Percentiles rank a stretch among this genome's conserved stretches.
Evolutionary conservation across 352 stramenopile genomes (phyloP).

Genomic region (Phytophthora lateralis): DNA sequence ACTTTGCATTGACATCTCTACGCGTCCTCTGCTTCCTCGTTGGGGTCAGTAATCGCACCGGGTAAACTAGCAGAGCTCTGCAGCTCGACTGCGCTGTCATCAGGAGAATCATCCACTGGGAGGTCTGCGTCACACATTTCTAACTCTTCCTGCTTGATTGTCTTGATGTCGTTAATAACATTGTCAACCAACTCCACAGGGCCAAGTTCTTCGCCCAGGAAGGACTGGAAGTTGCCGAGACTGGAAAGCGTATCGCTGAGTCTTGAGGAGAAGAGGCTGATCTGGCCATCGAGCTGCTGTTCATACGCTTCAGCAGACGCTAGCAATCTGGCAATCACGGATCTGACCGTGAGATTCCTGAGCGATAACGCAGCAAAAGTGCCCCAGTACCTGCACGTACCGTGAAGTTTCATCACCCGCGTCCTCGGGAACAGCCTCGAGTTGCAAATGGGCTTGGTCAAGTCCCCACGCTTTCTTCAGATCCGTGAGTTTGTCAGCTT

Average conservation of each 20-base stretch:
- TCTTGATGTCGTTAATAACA: slow-evolving; percentile 7
- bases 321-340: slow-evolving; percentile 36
- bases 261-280: slow-evolving; percentile 39
- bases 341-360: background rate
- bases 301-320: slow-evolving; percentile 48
- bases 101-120: slow-evolving; percentile 1
- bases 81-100: slow-evolving; percentile 9
- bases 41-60: slow-evolving; percentile 25
- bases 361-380: background rate
- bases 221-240: slow-evolving; percentile 43
- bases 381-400: background rate
- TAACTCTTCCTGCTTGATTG: slow-evolving; percentile 1
- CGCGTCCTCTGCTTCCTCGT: slow-evolving; percentile 16
- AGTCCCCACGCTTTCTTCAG: slow-evolving; percentile 66
- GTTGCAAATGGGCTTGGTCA: slow-evolving; percentile 14
- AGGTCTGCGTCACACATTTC: slow-evolving; percentile 5
- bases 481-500: slow-evolving; percentile 47
- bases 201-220: slow-evolving; percentile 44
- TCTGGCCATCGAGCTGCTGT: slow-evolving; percentile 46
- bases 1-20: slow-evolving; percentile 27
- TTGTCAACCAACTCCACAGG: slow-evolving; percentile 12
- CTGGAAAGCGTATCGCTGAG: slow-evolving; percentile 41
- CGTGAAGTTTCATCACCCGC: slow-evolving; percentile 15
- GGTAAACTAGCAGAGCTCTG: slow-evolving; percentile 20
- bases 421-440: slow-evolving; percentile 7